phyloP scores from a whole-genome alignment of 2,329 filamentous ascomycete genomes.

The Ophiocordyceps camponoti-leonardi region DNA sequence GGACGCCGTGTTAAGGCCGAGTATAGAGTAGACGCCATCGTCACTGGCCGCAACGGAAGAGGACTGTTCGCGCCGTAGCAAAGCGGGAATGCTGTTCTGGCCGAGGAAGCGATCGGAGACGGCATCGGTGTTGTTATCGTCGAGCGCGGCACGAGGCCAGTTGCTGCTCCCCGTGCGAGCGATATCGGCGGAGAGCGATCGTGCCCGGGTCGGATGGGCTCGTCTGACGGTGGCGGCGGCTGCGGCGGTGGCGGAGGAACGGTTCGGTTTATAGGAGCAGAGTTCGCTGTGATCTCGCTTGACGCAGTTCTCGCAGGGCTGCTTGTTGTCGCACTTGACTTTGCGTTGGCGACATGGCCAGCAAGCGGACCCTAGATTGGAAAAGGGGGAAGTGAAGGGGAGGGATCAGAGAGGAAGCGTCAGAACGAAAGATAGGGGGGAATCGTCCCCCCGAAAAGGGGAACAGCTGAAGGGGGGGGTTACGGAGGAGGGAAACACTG shows the following conservation, averaged over 20 bases:
- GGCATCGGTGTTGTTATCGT: constrained; percentile 33
- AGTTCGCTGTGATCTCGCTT: constrained; percentile 47
- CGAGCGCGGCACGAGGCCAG: constrained; percentile 17
- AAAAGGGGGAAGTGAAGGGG: background rate
- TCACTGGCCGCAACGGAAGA: constrained; percentile 33
- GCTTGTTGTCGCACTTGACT: constrained; percentile 53
- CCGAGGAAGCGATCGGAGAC: constrained; percentile 44
- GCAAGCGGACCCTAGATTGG: constrained; percentile 36
- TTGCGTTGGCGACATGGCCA: constrained; percentile 53
- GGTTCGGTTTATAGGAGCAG: constrained; percentile 50
- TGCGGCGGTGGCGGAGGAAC: constrained; percentile 20
- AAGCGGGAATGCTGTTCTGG: constrained; percentile 50
- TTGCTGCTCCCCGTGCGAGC: constrained; percentile 12
- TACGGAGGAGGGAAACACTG: background rate
- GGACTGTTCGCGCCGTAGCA: constrained; percentile 40
- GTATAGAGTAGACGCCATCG: constrained; percentile 42
- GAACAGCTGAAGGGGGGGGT: no score
- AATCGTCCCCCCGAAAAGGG: no score
- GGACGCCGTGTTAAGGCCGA: constrained; percentile 47
- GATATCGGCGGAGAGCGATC: background rate
- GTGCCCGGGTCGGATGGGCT: background rate
- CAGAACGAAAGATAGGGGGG: background rate
- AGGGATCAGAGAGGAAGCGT: no score
- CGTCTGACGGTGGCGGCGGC: constrained; percentile 15
- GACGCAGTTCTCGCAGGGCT: constrained; percentile 51